Evolutionary conservation across 495 filamentous ascomycete genomes (phyloP), one percentile per base, ranked within the genome.

Genomic region (Hyphodiscus hymeniophilus): DNA sequence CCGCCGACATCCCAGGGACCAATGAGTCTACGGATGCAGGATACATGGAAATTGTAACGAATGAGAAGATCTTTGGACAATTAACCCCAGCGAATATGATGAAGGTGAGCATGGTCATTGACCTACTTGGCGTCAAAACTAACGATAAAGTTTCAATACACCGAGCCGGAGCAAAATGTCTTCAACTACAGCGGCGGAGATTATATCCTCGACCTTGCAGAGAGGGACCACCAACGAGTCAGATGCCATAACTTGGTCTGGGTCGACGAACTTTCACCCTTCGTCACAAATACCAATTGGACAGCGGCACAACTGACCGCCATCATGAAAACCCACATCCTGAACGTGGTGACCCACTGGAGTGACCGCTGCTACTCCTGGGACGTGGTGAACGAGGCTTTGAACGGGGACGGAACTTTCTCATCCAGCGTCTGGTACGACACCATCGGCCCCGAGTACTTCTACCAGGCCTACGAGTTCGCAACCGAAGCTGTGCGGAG

Each of bases 301-400:
- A 77, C 66, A 11, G 70, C 69, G 18, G 60, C 51, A 1, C 74
- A 72, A 3, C 68, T 85, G 1, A 66, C 66, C 21, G 60, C 65
- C n/a, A 72, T 72, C 13, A 51, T 76, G 42, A 67, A 73, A 38
- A 71, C 67, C 47, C 74, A 80, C 55, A 68, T 84, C 47, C 67
- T 63, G 15, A 60, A 60, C 17, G 72, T 77, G 3, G 76, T 69
- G 4, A 68, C 59, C 23, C 73, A 80, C 55, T 81, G 66, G 53
- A 72, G 72, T 51, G 76, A 76, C n/a, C 62, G 71, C 39, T 79
- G 70, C 60, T 60, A 67, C 36, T 45, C 54, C 30, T 66, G 56
- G 56, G 81, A 86, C 56, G 83, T 87, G 0, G 70, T 84, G 15
- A 86, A 86, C 63, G 82, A 87, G 60, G 76, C 77, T 26, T 75